These are phyloP conservation scores for Acacia pycnantha DNA, from an alignment of 331 rosid species.

Conservation along the genomic window DNA sequence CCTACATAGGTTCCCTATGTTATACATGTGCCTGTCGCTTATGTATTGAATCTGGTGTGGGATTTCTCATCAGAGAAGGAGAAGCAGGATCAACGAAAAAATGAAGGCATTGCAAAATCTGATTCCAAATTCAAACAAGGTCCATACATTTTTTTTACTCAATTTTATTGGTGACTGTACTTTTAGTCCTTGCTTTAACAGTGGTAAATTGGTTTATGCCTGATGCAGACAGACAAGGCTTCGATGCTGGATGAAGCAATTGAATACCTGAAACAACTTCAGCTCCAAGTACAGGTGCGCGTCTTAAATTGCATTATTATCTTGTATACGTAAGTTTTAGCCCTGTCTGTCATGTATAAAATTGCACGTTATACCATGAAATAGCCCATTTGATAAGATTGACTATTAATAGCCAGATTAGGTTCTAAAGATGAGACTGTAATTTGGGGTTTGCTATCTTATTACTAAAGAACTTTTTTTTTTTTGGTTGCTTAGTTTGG, in stretches of 20 bases:
- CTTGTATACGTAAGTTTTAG: not conserved
- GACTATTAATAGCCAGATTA: not conserved
- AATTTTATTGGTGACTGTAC: not conserved
- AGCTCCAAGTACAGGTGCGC: conserved; percentile 90
- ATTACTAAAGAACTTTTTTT: not conserved
- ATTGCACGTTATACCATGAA: not conserved
- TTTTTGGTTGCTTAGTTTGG: not conserved
- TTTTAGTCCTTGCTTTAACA: conserved; percentile 14
- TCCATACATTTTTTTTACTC: conserved; percentile 22
- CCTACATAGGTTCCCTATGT: not conserved
- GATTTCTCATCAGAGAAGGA: conserved; percentile 70
- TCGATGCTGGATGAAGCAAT: conserved; percentile 95
- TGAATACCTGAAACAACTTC: conserved; percentile 94
- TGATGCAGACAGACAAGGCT: conserved; percentile 83
- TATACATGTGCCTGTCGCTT: conserved; percentile 14
- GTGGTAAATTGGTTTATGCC: conserved; percentile 26
- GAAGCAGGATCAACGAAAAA: conserved; percentile 90
- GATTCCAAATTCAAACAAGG: conserved; percentile 92
- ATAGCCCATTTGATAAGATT: not conserved
- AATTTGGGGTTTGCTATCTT: not conserved
- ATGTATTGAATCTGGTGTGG: conserved; percentile 12
- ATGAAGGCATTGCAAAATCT: conserved; percentile 93
- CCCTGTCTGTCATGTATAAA: not conserved
- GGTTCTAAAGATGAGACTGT: not conserved
- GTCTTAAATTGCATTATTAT: conserved; percentile 16